Conservation (phyloP, 2,329 filamentous ascomycete genomes). For the Ceratocystis colombiana region DNA sequence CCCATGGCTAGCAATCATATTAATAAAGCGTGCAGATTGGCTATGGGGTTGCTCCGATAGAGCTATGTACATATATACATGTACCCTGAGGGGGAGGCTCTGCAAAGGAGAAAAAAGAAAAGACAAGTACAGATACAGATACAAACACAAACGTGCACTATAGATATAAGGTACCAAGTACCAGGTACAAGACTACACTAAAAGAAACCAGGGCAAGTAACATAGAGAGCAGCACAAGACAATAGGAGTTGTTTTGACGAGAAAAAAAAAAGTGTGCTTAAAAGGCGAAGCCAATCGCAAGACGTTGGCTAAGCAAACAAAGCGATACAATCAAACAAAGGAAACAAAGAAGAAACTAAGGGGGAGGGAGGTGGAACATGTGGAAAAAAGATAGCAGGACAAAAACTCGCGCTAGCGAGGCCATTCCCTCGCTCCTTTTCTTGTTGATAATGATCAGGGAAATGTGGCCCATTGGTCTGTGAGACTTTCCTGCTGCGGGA, state of each 20-base stretch:
- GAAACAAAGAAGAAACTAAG: neutral
- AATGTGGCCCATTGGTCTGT: neutral
- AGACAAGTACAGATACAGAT: neutral
- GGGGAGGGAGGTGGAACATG: neutral
- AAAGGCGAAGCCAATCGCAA: neutral
- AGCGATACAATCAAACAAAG: conserved; percentile 2
- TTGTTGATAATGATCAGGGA: neutral
- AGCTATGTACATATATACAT: neutral
- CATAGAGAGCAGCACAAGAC: neutral
- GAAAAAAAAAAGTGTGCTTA: neutral
- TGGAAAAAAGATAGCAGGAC: neutral
- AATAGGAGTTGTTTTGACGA: neutral
- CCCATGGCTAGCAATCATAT: neutral
- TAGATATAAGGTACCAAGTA: neutral
- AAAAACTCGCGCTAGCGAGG: neutral
- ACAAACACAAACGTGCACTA: neutral
- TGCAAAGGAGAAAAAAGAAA: neutral
- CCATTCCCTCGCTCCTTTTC: neutral
- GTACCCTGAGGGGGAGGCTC: neutral
- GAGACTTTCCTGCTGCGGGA: neutral
- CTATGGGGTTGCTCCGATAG: neutral
- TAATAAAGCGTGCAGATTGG: neutral
- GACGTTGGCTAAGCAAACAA: neutral
- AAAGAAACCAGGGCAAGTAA: too few relatives aligned
- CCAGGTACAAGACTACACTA: neutral